A percentile compares a stretch with the other conserved stretches of the same genome.
Conservation (phyloP, 176 grass and related monocot genomes). For the Carex scoparia region DNA sequence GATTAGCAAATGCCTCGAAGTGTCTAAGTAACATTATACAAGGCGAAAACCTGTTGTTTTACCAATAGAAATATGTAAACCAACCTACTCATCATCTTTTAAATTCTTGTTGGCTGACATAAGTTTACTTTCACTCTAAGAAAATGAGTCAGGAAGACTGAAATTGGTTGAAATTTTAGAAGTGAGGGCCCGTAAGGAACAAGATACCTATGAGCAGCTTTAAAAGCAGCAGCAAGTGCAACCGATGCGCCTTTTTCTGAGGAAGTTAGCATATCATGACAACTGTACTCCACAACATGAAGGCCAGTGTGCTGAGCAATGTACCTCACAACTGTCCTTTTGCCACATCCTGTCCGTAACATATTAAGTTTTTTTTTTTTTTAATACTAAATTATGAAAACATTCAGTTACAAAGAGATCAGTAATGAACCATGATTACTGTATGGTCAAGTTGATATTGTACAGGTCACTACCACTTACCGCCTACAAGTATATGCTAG, state of each 20-base stretch:
- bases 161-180: constrained; percentile 7
- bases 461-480: background rate
- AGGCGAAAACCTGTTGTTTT: constrained; percentile 61
- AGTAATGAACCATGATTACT: background rate
- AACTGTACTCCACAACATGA: constrained; percentile 87
- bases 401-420: background rate
- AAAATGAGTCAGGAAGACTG: constrained; percentile 8
- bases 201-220: constrained; percentile 59
- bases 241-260: constrained; percentile 63
- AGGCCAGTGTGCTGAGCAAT: constrained; percentile 63
- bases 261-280: constrained; percentile 68
- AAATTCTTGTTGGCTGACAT: background rate
- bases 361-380: background rate
- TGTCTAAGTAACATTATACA: constrained; percentile 83
- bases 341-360: constrained; percentile 66
- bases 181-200: constrained; percentile 7
- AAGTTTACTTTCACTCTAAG: background rate
- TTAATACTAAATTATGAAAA: background rate
- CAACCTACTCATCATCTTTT: background rate
- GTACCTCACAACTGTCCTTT: constrained; percentile 66
- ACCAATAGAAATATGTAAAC: constrained; percentile 28
- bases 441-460: background rate
- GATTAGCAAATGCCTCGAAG: constrained; percentile 67
- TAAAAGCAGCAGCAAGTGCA: constrained; percentile 74
- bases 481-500: background rate